Base-by-base conservation (phyloP, 163 green algal species). In the Prototheca wickerhamii region DNA sequence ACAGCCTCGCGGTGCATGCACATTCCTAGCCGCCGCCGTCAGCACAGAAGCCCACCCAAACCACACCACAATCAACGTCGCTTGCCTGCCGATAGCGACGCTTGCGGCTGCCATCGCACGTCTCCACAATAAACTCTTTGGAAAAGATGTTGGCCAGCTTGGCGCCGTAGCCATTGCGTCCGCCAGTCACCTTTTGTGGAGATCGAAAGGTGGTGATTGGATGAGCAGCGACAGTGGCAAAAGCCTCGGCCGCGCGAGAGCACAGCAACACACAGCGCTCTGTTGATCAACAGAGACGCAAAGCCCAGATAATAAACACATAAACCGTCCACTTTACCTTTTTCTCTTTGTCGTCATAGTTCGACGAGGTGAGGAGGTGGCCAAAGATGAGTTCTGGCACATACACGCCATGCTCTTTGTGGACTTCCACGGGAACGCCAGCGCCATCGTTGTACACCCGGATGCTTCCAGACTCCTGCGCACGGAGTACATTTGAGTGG, bases 91-190 rank as follows among this genome's bases (percentile, higher is more conserved):
- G 78, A 82, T 94, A 98, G 29, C 57, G 61, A 15, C 82, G 76
- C 23, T 78, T 76, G 4, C 91, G 76, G 33, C 76, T 81, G 35
- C 91, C 90, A 63, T 99, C 94, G 52, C 82, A 91, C 3, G 94
- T 99, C 81, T 99, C 94, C 6, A 99, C 76, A 21, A 87, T 72
- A 64, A 99, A 99, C 70, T 97, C 86, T 0, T 77, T 96, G 34
- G 92, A 98, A 77, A 98, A 99, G 69, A 99, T 99, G 86, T 99
- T 99, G 53, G 94, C 86, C 35, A 99, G 85, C 84, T 99, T 99
- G 56, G 94, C 92, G 35, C 94, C 94, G 68, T 97, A 99, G 20
- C 94, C 94, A 68, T 99, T 99, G 42, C 94, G 81, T 3, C 94
- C 94, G 25, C 94, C 94, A 33, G 90, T 97, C 51, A 95, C 83